Evolutionary conservation across 2,329 filamentous ascomycete genomes (phyloP), one percentile per base, ranked within the genome.

Genomic region (Aspergillus tamarii): DNA sequence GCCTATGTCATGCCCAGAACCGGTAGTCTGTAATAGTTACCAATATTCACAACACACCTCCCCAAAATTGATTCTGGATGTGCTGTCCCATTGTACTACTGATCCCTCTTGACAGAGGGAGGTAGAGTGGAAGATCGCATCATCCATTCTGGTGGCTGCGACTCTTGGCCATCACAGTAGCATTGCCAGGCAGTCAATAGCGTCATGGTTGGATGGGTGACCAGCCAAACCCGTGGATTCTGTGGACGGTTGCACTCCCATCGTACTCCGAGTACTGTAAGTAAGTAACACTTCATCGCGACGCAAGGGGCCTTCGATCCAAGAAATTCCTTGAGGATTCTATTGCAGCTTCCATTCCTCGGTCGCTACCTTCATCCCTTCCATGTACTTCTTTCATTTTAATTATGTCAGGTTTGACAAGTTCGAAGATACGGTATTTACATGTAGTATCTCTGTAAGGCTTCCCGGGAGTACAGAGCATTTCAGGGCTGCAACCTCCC

Each of bases 1-100:
- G 56, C 50, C 65, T 67, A 65, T 68, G 48, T 57, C 39, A 46
- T 64, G 52, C 59, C 59, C 60, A 62, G 60, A 63, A 39, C 53
- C 61, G 28, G 56, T 62, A 54, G 61, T 62, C 28, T 39, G 61
- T 34, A 62, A 62, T 62, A 62, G 61, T 62, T 19, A 4, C 46
- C 46, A 19, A 50, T 50, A 50, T 32, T 12, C 28, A 50, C 46
- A 50, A 1, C 46, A 45, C 39, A 41, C 7, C 46, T 11, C 26
- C 23, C 23, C 10, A 8, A 16, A 26, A 50, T 50, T 9, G 46
- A 50, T 28, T 30, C 23, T 50, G 45, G 45, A 12, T 26, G 19
- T 41, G 16, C 16, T 41, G 21, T 28, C 19, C n/a, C 21, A 5
- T 23, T 32, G 30, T 12, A 26, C 32, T 19, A 41, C 39, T 9